Evolutionary conservation across 2,329 filamentous ascomycete species (phyloP).

Genomic region (Colletotrichum falcatum): DNA sequence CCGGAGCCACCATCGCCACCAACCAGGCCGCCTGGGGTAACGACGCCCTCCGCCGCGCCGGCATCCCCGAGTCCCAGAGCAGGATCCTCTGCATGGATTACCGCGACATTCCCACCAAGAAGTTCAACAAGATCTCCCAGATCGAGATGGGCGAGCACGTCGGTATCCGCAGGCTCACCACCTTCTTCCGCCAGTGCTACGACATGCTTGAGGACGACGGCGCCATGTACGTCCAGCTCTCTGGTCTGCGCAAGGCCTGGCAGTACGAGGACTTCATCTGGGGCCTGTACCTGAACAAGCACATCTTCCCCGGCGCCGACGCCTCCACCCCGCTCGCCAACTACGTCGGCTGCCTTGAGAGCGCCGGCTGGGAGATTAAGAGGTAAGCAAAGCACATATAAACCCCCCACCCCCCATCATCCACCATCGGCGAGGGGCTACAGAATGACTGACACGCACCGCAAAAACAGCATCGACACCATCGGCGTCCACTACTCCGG

Average conservation of each 20-base stretch:
- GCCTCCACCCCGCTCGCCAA: conserved; percentile 93
- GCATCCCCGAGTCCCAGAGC: conserved; percentile 88
- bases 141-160: conserved; percentile 99
- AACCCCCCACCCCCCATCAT: not conserved
- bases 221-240: conserved; percentile 95
- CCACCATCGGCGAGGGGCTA: not conserved
- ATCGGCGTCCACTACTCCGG: conserved; percentile 97
- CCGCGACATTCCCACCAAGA: conserved; percentile 87
- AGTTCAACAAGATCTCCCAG: conserved; percentile 96
- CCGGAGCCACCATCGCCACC: conserved; percentile 92
- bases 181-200: conserved; percentile 87
- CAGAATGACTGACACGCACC: not conserved
- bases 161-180: conserved; percentile 86
- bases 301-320: conserved; percentile 97
- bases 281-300: conserved; percentile 99
- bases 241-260: conserved; percentile 93
- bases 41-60: conserved; percentile 83
- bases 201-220: conserved; percentile 98
- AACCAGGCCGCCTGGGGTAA: conserved; percentile 99
- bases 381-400: conserved; percentile 46
- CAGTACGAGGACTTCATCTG: conserved; percentile 98
- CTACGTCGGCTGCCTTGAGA: conserved; percentile 87
- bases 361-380: conserved; percentile 89
- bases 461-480: conserved; percentile 74
- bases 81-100: conserved; percentile 97